Evolutionary conservation across 2,329 filamentous ascomycete species (phyloP).

Genomic region (Colletotrichum musae): DNA sequence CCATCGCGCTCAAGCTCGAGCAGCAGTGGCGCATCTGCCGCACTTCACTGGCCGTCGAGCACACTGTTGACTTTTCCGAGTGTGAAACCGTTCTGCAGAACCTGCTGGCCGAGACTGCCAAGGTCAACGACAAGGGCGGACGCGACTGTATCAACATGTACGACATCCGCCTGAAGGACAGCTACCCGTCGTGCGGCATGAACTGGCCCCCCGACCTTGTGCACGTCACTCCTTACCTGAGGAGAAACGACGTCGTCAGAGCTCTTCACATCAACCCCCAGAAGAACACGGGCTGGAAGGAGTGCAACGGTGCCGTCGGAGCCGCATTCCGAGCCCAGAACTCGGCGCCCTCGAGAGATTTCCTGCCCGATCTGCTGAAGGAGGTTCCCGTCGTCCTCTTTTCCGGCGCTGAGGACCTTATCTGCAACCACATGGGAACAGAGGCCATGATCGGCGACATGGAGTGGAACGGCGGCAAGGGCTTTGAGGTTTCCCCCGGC

Average conservation of each 20-base stretch:
- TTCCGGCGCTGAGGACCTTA: slow-evolving; percentile 93
- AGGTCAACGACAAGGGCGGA: slow-evolving; percentile 61
- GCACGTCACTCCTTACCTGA: slow-evolving; percentile 86
- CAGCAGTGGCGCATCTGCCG: slow-evolving; percentile 78
- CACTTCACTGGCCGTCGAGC: slow-evolving; percentile 67
- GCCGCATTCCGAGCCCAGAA: slow-evolving; percentile 77
- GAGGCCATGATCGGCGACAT: slow-evolving; percentile 92
- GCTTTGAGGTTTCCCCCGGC: slow-evolving; percentile 89
- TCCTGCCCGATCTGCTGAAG: slow-evolving; percentile 84
- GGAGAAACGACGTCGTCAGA: slow-evolving; percentile 80
- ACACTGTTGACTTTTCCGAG: slow-evolving; percentile 73
- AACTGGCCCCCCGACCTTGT: slow-evolving; percentile 94
- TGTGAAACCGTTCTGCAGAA: slow-evolving; percentile 86
- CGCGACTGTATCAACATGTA: slow-evolving; percentile 93
- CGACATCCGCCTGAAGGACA: slow-evolving; percentile 88
- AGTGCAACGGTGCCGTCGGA: slow-evolving; percentile 88
- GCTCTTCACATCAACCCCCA: slow-evolving; percentile 87
- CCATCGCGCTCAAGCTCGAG: slow-evolving; percentile 76
- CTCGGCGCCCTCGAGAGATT: slow-evolving; percentile 79
- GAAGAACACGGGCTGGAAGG: slow-evolving; percentile 90
- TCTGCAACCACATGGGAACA: slow-evolving; percentile 97
- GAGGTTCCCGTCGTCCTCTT: slow-evolving; percentile 88
- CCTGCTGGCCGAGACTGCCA: slow-evolving; percentile 77
- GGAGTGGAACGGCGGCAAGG: slow-evolving; percentile 91
- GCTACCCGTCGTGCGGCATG: slow-evolving; percentile 90